Conservation (phyloP, 148 eudicot species). For the Chenopodium formosanum region DNA sequence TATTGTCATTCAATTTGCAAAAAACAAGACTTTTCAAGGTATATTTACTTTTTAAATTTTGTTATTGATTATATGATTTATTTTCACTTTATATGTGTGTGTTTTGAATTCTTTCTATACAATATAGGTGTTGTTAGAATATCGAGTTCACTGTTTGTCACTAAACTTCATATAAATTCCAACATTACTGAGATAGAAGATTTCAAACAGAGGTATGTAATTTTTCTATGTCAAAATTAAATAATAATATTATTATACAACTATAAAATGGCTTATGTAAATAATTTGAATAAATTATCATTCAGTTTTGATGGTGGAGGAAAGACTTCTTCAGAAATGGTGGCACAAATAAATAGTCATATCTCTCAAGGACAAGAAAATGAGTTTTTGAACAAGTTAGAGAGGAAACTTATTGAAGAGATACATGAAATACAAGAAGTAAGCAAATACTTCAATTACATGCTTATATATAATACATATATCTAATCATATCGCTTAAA, state of each 20-base stretch:
- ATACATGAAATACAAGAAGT: constrained; percentile 3
- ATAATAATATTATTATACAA: too few relatives aligned
- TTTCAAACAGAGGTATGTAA: neutral
- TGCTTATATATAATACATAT: neutral
- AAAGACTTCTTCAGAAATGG: neutral
- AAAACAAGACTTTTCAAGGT: neutral
- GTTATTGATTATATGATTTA: too few relatives aligned
- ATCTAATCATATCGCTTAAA: neutral
- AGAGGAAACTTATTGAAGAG: neutral
- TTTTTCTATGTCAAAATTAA: too few relatives aligned
- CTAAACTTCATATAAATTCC: neutral
- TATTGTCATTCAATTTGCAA: neutral
- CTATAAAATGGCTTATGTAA: too few relatives aligned
- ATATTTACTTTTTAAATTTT: too few relatives aligned
- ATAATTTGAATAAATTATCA: too few relatives aligned
- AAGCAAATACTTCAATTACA: neutral
- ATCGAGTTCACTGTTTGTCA: neutral
- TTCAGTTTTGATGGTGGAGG: neutral
- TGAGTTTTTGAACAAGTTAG: neutral
- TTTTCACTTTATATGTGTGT: neutral
- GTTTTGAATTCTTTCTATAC: too few relatives aligned
- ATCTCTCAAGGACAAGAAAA: neutral
- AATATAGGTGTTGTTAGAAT: neutral
- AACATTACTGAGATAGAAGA: neutral
- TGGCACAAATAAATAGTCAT: neutral